phyloP scores from a whole-genome alignment of 2,329 filamentous ascomycete species.

The Cordyceps militaris region DNA sequence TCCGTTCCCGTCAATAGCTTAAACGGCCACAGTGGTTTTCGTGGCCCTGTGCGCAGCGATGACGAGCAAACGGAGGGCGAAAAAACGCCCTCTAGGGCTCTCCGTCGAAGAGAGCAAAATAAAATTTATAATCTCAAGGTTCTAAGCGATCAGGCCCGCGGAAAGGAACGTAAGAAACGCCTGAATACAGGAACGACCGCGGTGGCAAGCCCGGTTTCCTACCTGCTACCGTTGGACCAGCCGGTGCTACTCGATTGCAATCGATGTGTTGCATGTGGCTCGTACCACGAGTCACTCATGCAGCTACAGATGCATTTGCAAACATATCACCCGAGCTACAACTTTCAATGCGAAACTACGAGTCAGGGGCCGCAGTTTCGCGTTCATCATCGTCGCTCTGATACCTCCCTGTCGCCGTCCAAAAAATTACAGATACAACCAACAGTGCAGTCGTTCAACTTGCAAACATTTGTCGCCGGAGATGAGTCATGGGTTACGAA shows the following conservation, averaged over 20 bases:
- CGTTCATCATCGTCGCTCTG: conserved; percentile 20
- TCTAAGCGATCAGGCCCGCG: conserved; percentile 50
- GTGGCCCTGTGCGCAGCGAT: conserved; percentile 29
- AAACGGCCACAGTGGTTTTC: conserved; percentile 16
- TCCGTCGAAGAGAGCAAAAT: conserved; percentile 40
- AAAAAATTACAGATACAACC: conserved; percentile 37
- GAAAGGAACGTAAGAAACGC: conserved; percentile 40
- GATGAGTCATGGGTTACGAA: conserved; percentile 40
- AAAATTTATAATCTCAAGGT: conserved; percentile 54
- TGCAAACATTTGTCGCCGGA: conserved; percentile 37
- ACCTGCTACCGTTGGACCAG: conserved; percentile 36
- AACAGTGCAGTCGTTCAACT: conserved; percentile 36
- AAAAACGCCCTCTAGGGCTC: conserved; percentile 43
- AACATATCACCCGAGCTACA: conserved; percentile 37
- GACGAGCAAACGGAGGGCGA: conserved; percentile 41
- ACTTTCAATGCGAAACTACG: conserved; percentile 32
- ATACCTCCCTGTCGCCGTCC: conserved; percentile 23
- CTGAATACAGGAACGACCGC: conserved; percentile 20
- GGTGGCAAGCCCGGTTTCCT: conserved; percentile 39
- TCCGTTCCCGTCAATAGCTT: not conserved
- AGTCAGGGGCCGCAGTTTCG: conserved; percentile 33
- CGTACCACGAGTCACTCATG: conserved; percentile 38
- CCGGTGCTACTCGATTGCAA: conserved; percentile 41
- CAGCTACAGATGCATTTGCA: conserved; percentile 44
- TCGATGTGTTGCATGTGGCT: conserved; percentile 45